Base-by-base conservation (phyloP, 2,329 filamentous ascomycete species). In the Trichoderma oligosporum region DNA sequence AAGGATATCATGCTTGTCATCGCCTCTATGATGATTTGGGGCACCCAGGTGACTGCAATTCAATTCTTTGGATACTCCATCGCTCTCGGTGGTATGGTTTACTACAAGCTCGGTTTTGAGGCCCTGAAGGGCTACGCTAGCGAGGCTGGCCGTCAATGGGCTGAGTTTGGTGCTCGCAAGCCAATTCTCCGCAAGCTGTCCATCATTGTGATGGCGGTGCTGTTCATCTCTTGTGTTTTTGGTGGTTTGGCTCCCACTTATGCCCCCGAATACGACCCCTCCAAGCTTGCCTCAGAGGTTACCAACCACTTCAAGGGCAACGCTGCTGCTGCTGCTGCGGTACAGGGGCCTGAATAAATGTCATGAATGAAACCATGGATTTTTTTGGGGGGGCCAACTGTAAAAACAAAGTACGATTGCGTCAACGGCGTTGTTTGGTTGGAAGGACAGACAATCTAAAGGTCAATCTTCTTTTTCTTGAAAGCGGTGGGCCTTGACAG, bases 1-100 rank as follows among this genome's bases (percentile, higher is more conserved):
- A 94, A 93, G 81, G 89, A 94, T 73, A 89, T 94, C 59, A 82
- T 94, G 67, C 86, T 94, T 49, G 89, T 94, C 59, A 77, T 79
- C 53, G 87, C 87, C 44, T 91, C 88, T 61, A 91, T 92, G 84
- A 73, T 89, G 63, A 89, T 93, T 72, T 93, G 89, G 86, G 82
- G 83, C 65, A 89, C 89, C 61, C 83, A 86, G 51, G 86, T 93
- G 62, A 84, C 87, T 14, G 76, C 76, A 56, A 82, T 93, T 57
- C 89, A 94, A 77, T 86, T 88, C 71, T 91, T 93, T 70, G 89
- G 89, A 64, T 94, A 93, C 81, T 82, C 80, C 72, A 89, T 93
- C 69, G 88, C 89, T 49, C 83, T 93, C 27, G 80, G 77, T 61
- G 89, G 89, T 67, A 88, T 94, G 76, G 71, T 74, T 46, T 91